Percentiles rank a stretch among this genome's conserved stretches.
Conservation (phyloP, 306 rosid genomes). For the Rosa multiflora region DNA sequence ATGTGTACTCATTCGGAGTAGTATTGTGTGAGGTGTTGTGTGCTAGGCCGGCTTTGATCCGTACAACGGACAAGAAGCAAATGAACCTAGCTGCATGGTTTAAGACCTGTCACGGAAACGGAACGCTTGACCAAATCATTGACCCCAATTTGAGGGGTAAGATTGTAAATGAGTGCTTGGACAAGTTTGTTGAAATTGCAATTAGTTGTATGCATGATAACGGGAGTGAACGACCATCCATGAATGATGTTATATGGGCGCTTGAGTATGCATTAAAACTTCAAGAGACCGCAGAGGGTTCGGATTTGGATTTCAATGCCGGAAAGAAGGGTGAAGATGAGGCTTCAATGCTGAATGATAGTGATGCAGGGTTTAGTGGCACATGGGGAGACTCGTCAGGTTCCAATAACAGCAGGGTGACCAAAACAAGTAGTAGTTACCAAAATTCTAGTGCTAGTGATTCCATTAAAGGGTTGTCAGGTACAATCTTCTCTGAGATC, state of each 20-base stretch:
- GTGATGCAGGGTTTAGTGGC: background rate
- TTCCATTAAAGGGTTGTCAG: slow-evolving; percentile 1
- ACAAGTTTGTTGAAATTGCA: slow-evolving; percentile 32
- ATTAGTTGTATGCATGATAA: slow-evolving; percentile 47
- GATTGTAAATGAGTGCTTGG: slow-evolving; percentile 30
- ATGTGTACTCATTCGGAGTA: slow-evolving; percentile 25
- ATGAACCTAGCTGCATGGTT: slow-evolving; percentile 38
- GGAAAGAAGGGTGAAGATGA: background rate
- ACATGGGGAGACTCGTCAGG: slow-evolving; percentile 5
- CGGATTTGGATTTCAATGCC: background rate
- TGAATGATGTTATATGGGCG: slow-evolving; percentile 45
- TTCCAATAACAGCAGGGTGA: background rate
- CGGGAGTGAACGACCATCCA: slow-evolving; percentile 44
- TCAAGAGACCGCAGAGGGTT: slow-evolving; percentile 26
- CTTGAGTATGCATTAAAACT: slow-evolving; percentile 38
- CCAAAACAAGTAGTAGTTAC: slow-evolving; percentile 6
- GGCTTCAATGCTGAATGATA: background rate
- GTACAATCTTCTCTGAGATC: slow-evolving; percentile 13
- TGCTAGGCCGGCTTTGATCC: slow-evolving; percentile 15
- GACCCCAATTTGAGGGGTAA: slow-evolving; percentile 36
- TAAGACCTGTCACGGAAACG: slow-evolving; percentile 24
- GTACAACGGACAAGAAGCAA: slow-evolving; percentile 17
- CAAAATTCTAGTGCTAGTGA: slow-evolving; percentile 1
- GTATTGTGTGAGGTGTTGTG: slow-evolving; percentile 22
- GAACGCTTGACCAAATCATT: slow-evolving; percentile 25